Conservation (phyloP, 2,329 filamentous ascomycete genomes). For the Talaromyces sp. region DNA sequence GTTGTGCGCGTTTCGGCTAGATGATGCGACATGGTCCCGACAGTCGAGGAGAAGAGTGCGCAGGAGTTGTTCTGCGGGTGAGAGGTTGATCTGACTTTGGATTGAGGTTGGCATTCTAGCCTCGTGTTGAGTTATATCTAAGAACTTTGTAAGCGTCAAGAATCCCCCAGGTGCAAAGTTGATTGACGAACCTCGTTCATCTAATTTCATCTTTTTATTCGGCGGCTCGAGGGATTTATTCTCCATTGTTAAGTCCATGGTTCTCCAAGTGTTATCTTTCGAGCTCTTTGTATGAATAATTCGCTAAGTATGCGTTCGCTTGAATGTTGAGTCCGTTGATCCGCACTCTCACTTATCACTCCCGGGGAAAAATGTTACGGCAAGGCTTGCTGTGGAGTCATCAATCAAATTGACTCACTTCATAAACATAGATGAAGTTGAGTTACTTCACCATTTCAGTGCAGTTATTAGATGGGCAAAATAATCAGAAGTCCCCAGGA, state of each 20-base stretch:
- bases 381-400: background rate
- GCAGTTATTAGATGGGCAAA: background rate
- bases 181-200: constrained; percentile 12
- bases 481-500: background rate
- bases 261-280: background rate
- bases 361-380: background rate
- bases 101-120: background rate
- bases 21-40: background rate
- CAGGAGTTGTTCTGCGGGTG: constrained; percentile 11
- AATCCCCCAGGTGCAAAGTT: too few species aligned
- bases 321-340: background rate
- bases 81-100: background rate
- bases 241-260: background rate
- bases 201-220: constrained; percentile 7
- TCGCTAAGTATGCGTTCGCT: background rate
- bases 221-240: background rate
- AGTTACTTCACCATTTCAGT: background rate
- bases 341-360: background rate
- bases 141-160: background rate
- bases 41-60: constrained; percentile 4
- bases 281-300: background rate
- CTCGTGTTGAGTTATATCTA: background rate
- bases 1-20: background rate
- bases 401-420: background rate
- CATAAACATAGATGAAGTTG: background rate